Evolutionary conservation across 495 filamentous ascomycete genomes (phyloP), one percentile per base, ranked within the genome.

Genomic region (Cryomyces minteri): DNA sequence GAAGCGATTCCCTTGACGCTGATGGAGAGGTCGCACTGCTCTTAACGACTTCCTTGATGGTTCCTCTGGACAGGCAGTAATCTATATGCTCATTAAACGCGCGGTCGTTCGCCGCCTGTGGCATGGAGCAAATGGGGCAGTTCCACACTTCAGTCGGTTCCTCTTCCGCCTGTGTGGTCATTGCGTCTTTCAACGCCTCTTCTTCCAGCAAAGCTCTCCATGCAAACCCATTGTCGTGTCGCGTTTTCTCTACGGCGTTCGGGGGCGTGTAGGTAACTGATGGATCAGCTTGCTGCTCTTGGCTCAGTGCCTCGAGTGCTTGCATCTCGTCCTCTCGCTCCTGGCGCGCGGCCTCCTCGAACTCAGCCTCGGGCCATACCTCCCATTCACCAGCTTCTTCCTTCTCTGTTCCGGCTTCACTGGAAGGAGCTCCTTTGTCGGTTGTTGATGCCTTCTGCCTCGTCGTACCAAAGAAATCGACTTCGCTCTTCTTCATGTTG

Each of bases 11-110:
- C n/a, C 4, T 34, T 44, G 31, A 12, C 18, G 32, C 40, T 28
- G 30, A 47, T 36, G 36, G 12, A 10, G 6, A 8, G 14, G 47
- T 42, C 8, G 45, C 39, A 7, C 39, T 34, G 12, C 70, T 72
- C 46, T 82, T 76, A 5, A 82, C 77, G 0, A 73, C 82, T 54
- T 94, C 84, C 38, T 78, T 79, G 49, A 98, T 98, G 0, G 84
- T 82, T 57, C 80, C 74, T 40, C 76, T 66, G 2, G 87, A 94
- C 6, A 99, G 72, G 62, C 90, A 99, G 18, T 83, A 77, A 56
- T 99, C 92, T 40, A 99, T 81, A 60, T 99, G 92, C 43, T 80
- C 78, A 51, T 99, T 99, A 62, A 99, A 95, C 5, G 58, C 60
- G 34, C 69, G 68, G 57, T 95, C 85, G 49, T 86, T 73, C 0